These are phyloP conservation scores for Sugiyamaella mastotermitis DNA, from an alignment of 805 yeast species.

Conservation along the genomic window DNA sequence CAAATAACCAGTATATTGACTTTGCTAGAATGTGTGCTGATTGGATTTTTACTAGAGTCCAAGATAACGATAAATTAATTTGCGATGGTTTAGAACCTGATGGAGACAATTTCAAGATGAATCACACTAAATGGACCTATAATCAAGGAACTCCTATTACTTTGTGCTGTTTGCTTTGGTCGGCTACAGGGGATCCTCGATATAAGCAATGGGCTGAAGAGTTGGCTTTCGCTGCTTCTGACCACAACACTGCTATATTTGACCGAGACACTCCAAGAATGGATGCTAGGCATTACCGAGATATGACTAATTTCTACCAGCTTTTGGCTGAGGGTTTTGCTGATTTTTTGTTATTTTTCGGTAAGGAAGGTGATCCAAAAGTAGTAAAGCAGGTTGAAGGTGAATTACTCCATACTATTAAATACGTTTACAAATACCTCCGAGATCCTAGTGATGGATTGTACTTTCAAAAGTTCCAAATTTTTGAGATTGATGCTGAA, in stretches of 20 bases:
- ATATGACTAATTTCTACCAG: conserved; percentile 56
- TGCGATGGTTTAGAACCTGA: conserved; percentile 53
- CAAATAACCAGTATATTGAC: conserved; percentile 40
- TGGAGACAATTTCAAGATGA: conserved; percentile 31
- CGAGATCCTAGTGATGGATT: conserved; percentile 54
- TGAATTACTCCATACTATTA: conserved; percentile 49
- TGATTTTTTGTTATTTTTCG: conserved; percentile 51
- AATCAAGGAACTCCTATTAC: conserved; percentile 62
- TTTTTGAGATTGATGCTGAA: conserved; percentile 46
- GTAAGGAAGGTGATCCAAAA: conserved; percentile 33
- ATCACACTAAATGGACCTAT: conserved; percentile 57
- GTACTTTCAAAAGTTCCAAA: conserved; percentile 55
- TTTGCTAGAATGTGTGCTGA: conserved; percentile 57
- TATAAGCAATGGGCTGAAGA: conserved; percentile 38
- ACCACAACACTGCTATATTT: conserved; percentile 50
- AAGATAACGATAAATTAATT: conserved; percentile 48
- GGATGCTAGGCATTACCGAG: conserved; percentile 57
- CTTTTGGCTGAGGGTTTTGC: conserved; percentile 62
- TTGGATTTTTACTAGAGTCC: conserved; percentile 51
- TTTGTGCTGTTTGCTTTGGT: conserved; percentile 45
- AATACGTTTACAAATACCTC: conserved; percentile 50
- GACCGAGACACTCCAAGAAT: conserved; percentile 54
- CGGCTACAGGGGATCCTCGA: conserved; percentile 43
- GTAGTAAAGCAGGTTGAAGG: conserved; percentile 27
- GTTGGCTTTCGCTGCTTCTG: conserved; percentile 51